phyloP scores from a whole-genome alignment of 345 rosid genomes.

The Turnera subulata region DNA sequence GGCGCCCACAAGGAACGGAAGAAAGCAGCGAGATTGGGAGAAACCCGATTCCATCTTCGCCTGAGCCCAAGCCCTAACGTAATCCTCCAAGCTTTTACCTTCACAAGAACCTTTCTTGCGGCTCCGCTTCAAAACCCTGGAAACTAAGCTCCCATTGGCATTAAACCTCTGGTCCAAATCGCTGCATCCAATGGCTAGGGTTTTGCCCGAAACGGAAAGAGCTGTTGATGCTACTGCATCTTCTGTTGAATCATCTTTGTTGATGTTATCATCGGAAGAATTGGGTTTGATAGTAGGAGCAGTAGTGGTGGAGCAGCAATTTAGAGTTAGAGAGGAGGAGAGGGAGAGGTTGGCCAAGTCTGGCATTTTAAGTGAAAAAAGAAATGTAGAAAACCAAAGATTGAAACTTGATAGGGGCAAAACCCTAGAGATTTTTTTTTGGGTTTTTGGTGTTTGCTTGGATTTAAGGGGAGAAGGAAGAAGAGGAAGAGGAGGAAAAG shows the following conservation, averaged over 20 bases:
- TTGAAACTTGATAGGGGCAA: no score
- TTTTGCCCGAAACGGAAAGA: constrained; percentile 14
- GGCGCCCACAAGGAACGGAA: constrained; percentile 73
- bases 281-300: constrained; percentile 1
- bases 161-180: constrained; percentile 11
- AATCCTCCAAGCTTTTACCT: constrained; percentile 32
- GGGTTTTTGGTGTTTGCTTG: no score
- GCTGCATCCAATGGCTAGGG: constrained; percentile 28
- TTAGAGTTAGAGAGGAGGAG: constrained; percentile 36
- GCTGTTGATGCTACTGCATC: constrained; percentile 4
- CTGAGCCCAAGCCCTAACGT: constrained; percentile 42
- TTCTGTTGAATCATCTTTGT: constrained; percentile 13
- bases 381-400: not conserved
- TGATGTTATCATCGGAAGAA: constrained; percentile 12
- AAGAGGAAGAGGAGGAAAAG: not conserved
- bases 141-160: constrained; percentile 12
- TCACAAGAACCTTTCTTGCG: constrained; percentile 28
- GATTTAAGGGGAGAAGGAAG: no score
- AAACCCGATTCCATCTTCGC: constrained; percentile 50
- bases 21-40: constrained; percentile 37
- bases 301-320: constrained; percentile 34
- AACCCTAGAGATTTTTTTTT: no score
- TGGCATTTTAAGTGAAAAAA: constrained; percentile 41
- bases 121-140: constrained; percentile 22
- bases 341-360: constrained; percentile 48